A percentile compares a stretch with the other conserved stretches of the same genome.
Conservation (phyloP, 164 flowering plant species). For the Magnolia changhungtana region DNA sequence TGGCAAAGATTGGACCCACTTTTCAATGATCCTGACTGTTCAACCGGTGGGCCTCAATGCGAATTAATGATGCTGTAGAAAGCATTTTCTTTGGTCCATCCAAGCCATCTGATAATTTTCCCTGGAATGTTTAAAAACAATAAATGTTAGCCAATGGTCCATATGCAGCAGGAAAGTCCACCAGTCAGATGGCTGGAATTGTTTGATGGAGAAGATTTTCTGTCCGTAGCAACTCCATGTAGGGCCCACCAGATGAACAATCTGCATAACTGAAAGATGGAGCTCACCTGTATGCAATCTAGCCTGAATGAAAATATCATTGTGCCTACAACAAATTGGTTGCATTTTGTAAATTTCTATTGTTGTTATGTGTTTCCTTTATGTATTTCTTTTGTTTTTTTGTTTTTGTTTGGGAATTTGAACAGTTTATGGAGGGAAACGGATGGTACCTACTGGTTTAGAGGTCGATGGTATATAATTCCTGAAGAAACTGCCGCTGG, state of each 20-base stretch:
- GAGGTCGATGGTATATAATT: conserved; percentile 79
- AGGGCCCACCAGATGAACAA: neutral
- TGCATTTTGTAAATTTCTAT: neutral
- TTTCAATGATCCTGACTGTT: neutral
- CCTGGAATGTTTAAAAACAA: neutral
- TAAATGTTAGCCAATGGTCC: neutral
- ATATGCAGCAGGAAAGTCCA: too few relatives aligned
- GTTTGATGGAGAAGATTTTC: neutral
- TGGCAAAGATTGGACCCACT: neutral
- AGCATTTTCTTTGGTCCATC: neutral
- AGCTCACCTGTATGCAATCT: neutral
- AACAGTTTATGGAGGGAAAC: conserved; percentile 87
- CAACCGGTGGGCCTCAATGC: neutral
- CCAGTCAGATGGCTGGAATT: too few relatives aligned
- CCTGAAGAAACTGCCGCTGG: conserved; percentile 94
- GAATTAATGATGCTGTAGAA: neutral
- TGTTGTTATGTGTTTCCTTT: neutral
- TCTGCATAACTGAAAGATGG: neutral
- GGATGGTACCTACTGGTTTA: conserved; percentile 74
- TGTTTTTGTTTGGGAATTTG: conserved; percentile 8
- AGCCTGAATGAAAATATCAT: neutral
- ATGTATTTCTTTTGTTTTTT: neutral
- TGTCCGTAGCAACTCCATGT: neutral
- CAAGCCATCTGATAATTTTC: neutral
- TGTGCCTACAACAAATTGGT: neutral